Conservation (phyloP, 192 early-diverging fungal species). For the Geosiphon pyriformis region DNA sequence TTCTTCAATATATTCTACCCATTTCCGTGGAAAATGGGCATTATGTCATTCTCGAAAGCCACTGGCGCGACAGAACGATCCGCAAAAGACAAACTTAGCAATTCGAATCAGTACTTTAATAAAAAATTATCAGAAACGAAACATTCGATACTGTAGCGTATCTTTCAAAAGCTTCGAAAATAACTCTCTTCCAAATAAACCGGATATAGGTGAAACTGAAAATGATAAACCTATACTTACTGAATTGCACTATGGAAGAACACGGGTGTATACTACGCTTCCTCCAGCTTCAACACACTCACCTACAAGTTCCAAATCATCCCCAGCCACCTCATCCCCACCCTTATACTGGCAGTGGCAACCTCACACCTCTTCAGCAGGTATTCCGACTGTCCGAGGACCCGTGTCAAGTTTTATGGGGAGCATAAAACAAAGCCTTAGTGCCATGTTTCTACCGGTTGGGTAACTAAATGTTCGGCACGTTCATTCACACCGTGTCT, state of each 20-base stretch:
- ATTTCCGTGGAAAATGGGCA: too few relatives aligned
- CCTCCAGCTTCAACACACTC: slow-evolving; percentile 30
- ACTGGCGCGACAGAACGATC: too few relatives aligned
- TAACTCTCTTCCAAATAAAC: too few relatives aligned
- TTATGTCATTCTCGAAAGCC: too few relatives aligned
- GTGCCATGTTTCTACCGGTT: slow-evolving; percentile 56
- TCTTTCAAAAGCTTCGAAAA: too few relatives aligned
- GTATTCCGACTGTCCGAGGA: slow-evolving; percentile 5
- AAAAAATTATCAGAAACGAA: too few relatives aligned
- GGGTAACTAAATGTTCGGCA: slow-evolving; percentile 29
- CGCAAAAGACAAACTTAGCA: too few relatives aligned
- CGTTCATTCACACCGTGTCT: too few relatives aligned
- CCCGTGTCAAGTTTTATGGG: slow-evolving; percentile 21
- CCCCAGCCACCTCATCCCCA: slow-evolving; percentile 29
- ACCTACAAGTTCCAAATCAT: slow-evolving; percentile 29
- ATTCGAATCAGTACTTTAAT: too few relatives aligned
- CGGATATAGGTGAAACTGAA: too few relatives aligned
- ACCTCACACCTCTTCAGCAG: slow-evolving; percentile 6
- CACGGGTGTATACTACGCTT: slow-evolving; percentile 39
- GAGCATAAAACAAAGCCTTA: slow-evolving; percentile 34
- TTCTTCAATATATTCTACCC: too few relatives aligned
- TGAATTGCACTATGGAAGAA: slow-evolving; percentile 38
- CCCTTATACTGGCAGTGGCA: slow-evolving; percentile 39
- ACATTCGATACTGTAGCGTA: too few relatives aligned
- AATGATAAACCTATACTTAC: slow-evolving; percentile 28